Percentiles rank a stretch among this genome's conserved stretches.
Evolutionary conservation across 73 alveolate genomes (phyloP).

Genomic region (Symbiodinium natans): DNA sequence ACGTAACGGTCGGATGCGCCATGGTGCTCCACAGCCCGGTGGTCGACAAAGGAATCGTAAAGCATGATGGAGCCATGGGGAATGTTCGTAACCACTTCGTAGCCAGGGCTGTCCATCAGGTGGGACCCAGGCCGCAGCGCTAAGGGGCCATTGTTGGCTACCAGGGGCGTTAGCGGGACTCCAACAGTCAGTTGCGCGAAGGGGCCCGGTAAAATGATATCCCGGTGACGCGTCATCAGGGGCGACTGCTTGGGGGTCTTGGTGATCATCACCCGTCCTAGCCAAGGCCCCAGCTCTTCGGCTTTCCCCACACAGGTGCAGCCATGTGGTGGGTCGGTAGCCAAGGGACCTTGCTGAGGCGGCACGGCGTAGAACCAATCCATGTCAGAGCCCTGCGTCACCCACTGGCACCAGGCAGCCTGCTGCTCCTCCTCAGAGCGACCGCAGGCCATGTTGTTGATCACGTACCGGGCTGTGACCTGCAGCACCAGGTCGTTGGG

Average conservation of each 20-base stretch:
- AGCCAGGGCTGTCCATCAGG: slow-evolving; percentile 79
- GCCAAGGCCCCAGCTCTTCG: slow-evolving; percentile 70
- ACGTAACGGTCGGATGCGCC: slow-evolving; percentile 41
- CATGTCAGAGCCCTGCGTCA: slow-evolving; percentile 65
- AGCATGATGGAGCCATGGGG: slow-evolving; percentile 89
- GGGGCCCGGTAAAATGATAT: slow-evolving; percentile 88
- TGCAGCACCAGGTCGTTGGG: slow-evolving; percentile 66
- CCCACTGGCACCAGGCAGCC: slow-evolving; percentile 91
- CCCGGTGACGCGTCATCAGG: slow-evolving; percentile 75
- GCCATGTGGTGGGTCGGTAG: slow-evolving; percentile 65
- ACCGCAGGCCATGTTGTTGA: slow-evolving; percentile 89
- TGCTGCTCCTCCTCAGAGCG: slow-evolving; percentile 87
- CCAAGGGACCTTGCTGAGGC: slow-evolving; percentile 79
- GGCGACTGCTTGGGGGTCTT: slow-evolving; percentile 81
- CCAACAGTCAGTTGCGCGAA: slow-evolving; percentile 78
- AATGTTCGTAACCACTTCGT: slow-evolving; percentile 74
- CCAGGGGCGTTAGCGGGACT: slow-evolving; percentile 70
- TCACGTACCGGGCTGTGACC: slow-evolving; percentile 81
- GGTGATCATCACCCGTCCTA: slow-evolving; percentile 85
- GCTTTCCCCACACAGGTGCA: slow-evolving; percentile 75
- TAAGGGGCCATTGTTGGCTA: slow-evolving; percentile 82
- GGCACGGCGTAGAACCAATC: slow-evolving; percentile 56
- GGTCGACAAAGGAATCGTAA: slow-evolving; percentile 85
- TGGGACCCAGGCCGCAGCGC: slow-evolving; percentile 66
- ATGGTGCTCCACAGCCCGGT: slow-evolving; percentile 70